phyloP scores from a whole-genome alignment of 768 basidiomycete species.

The Phanerochaete sordida region DNA sequence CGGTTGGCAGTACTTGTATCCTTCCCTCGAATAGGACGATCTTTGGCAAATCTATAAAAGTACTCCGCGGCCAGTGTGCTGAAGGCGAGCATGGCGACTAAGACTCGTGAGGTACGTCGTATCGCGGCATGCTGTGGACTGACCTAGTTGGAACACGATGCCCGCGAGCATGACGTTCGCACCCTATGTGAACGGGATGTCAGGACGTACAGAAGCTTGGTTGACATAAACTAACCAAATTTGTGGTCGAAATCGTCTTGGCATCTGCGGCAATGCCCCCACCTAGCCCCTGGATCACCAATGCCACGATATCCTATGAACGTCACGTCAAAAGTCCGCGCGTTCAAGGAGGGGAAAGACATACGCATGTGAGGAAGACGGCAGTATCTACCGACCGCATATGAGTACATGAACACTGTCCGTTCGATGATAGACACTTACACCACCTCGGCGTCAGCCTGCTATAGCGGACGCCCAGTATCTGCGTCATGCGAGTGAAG shows the following conservation, averaged over 20 bases:
- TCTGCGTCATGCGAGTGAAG: conserved; percentile 43
- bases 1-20: neutral
- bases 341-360: neutral
- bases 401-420: conserved; percentile 27
- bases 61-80: conserved; percentile 42
- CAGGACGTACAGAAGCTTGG: too few species aligned
- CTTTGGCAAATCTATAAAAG: conserved; percentile 34
- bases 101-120: neutral
- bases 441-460: conserved; percentile 35
- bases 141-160: conserved; percentile 56
- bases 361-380: conserved; percentile 29
- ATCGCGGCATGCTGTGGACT: conserved; percentile 7
- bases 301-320: conserved; percentile 54
- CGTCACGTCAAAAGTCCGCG: neutral
- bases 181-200: too few species aligned
- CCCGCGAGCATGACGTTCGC: conserved; percentile 60
- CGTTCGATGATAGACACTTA: conserved; percentile 15
- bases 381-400: conserved; percentile 28
- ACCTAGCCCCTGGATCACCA: conserved; percentile 61
- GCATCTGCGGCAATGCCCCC: conserved; percentile 46
- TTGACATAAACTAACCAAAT: conserved; percentile 10
- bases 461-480: conserved; percentile 47
- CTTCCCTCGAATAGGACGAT: conserved; percentile 29
- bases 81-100: conserved; percentile 42
- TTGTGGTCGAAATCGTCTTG: conserved; percentile 19